Evolutionary conservation across 192 early-diverging fungal species (phyloP).

Genomic region (Pilobolus umbonatus): DNA sequence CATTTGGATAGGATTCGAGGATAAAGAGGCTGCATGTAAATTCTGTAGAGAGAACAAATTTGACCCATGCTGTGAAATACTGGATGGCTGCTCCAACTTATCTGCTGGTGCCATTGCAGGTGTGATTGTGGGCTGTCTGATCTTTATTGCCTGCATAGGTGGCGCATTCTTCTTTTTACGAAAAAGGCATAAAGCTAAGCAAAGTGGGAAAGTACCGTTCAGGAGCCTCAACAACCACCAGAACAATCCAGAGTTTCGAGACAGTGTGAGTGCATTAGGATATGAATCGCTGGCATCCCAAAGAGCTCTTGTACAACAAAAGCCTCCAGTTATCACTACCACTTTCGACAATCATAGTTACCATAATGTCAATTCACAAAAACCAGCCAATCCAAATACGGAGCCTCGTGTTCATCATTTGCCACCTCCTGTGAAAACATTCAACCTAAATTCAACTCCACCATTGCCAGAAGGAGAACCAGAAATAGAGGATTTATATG

Average conservation of each 20-base stretch:
- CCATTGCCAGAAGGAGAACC: background rate
- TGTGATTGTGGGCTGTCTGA: conserved; percentile 23
- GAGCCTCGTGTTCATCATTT: too few species aligned
- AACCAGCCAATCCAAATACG: too few species aligned
- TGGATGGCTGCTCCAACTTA: conserved; percentile 12
- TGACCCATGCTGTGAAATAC: conserved; percentile 23
- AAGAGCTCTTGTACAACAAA: conserved; percentile 6
- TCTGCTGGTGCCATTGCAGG: conserved; percentile 27
- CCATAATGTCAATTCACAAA: background rate
- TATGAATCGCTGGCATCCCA: conserved; percentile 12
- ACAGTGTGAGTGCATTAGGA: background rate
- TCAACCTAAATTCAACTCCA: background rate
- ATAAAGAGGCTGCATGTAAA: conserved; percentile 5
- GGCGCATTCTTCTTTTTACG: conserved; percentile 7
- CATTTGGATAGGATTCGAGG: background rate
- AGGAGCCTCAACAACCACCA: background rate
- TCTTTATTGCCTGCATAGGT: background rate
- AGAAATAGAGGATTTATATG: conserved; percentile 29
- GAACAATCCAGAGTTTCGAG: background rate
- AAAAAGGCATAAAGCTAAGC: background rate
- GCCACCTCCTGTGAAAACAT: background rate
- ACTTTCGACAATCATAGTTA: background rate
- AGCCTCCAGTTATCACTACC: background rate
- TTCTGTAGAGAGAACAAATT: conserved; percentile 18
- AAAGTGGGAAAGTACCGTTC: background rate